These are phyloP conservation scores for Elsinoe perseae DNA, from an alignment of 2,329 filamentous ascomycete genomes.

Conservation along the genomic window DNA sequence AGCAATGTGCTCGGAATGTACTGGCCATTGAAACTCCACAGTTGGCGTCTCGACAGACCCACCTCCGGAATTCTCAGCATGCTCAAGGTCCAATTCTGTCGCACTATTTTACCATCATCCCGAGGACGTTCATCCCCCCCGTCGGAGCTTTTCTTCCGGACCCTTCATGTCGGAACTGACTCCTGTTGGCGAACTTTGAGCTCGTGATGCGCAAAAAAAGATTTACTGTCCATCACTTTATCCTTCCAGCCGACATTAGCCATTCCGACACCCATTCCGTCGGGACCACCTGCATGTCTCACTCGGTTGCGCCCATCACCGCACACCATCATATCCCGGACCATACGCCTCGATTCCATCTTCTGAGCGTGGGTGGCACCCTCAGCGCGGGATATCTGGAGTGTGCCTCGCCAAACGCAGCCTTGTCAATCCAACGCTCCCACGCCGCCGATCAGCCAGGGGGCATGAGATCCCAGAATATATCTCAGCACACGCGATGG, in stretches of 20 bases:
- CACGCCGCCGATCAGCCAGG: conserved; percentile 1
- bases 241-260: conserved; percentile 12
- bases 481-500: neutral
- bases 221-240: neutral
- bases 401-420: neutral
- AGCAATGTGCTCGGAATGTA: no score
- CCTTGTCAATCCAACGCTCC: neutral
- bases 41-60: no score
- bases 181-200: neutral
- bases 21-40: no score
- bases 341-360: neutral
- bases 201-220: neutral
- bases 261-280: neutral
- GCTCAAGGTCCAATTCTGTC: no score
- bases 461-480: neutral
- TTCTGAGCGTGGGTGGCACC: neutral
- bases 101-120: neutral
- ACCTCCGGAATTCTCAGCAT: no score
- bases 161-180: neutral
- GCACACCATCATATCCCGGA: neutral
- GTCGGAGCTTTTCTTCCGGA: neutral
- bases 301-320: neutral
- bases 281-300: conserved; percentile 9
- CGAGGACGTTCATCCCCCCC: neutral
- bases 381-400: neutral